These are phyloP conservation scores for Bipolaris victoriae DNA, from an alignment of 2,329 filamentous ascomycete species.

Conservation along the genomic window DNA sequence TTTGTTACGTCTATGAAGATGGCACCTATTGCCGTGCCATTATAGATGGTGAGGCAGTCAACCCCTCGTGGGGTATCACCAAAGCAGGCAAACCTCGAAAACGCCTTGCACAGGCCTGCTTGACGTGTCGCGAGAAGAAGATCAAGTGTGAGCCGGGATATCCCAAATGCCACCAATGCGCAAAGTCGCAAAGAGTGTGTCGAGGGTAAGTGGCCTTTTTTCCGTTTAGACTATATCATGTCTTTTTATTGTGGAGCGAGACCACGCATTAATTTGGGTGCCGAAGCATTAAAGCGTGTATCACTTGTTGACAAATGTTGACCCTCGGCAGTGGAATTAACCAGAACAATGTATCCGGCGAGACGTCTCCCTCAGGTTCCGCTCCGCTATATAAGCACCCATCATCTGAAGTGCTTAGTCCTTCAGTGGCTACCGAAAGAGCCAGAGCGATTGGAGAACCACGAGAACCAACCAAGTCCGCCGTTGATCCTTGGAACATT, in stretches of 20 bases:
- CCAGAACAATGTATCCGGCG: constrained; percentile 42
- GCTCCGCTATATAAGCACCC: constrained; percentile 40
- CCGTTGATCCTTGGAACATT: constrained; percentile 38
- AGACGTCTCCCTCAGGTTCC: constrained; percentile 42
- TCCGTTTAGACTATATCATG: neutral
- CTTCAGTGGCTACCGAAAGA: constrained; percentile 38
- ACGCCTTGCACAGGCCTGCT: constrained; percentile 86
- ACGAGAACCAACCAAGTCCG: constrained; percentile 35
- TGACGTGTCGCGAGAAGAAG: constrained; percentile 95
- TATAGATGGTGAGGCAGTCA: constrained; percentile 85
- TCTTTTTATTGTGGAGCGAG: constrained; percentile 11
- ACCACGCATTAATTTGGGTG: constrained; percentile 31
- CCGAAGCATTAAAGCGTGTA: constrained; percentile 23
- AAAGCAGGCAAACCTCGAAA: constrained; percentile 94
- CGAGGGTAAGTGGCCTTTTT: constrained; percentile 60
- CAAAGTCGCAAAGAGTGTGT: constrained; percentile 87
- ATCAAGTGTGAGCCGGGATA: constrained; percentile 94
- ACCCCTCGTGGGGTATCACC: constrained; percentile 90
- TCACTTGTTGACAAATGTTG: constrained; percentile 43
- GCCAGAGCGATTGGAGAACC: constrained; percentile 38
- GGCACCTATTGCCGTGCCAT: constrained; percentile 80
- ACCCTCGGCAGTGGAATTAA: constrained; percentile 40
- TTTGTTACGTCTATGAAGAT: constrained; percentile 87
- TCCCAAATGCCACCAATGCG: constrained; percentile 87
- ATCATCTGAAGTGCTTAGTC: constrained; percentile 39